phyloP scores from a whole-genome alignment of 1,284 basidiomycete species.

The Rhodotorula sp. region DNA sequence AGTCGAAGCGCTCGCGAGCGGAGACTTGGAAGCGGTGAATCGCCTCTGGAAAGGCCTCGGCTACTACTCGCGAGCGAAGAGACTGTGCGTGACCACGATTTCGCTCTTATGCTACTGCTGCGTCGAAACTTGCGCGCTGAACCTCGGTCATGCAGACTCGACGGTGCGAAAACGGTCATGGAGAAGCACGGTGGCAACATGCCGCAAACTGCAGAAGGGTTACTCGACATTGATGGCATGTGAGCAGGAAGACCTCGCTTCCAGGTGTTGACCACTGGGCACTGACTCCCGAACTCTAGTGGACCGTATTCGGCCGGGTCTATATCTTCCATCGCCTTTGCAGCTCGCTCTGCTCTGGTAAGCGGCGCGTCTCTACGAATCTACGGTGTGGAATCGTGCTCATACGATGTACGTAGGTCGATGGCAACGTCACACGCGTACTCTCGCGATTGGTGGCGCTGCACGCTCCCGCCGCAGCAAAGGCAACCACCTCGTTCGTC shows the following conservation, averaged over 20 bases:
- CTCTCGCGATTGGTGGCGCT: conserved; percentile 66
- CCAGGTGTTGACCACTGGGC: background rate
- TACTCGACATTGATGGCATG: conserved; percentile 59
- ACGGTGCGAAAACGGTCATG: conserved; percentile 74
- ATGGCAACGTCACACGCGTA: conserved; percentile 70
- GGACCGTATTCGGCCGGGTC: conserved; percentile 57
- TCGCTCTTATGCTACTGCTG: too few species aligned
- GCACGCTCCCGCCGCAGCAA: conserved; percentile 75
- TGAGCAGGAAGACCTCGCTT: background rate
- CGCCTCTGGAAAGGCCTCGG: conserved; percentile 80
- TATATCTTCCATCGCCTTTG: conserved; percentile 67
- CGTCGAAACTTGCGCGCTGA: too few species aligned
- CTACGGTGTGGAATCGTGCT: background rate
- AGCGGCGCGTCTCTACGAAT: background rate
- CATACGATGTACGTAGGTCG: conserved; percentile 52
- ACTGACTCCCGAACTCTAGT: background rate
- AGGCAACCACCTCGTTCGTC: conserved; percentile 72
- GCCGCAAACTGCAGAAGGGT: conserved; percentile 72
- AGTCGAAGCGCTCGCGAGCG: conserved; percentile 71
- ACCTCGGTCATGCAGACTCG: conserved; percentile 50
- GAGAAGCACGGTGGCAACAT: conserved; percentile 66
- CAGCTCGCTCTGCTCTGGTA: conserved; percentile 73
- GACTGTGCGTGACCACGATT: conserved; percentile 52
- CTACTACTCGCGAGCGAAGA: conserved; percentile 83
- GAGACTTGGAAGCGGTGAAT: conserved; percentile 74